These are phyloP conservation scores for Mucor irregularis DNA, from an alignment of 371 early-diverging fungal genomes.

Conservation along the genomic window DNA sequence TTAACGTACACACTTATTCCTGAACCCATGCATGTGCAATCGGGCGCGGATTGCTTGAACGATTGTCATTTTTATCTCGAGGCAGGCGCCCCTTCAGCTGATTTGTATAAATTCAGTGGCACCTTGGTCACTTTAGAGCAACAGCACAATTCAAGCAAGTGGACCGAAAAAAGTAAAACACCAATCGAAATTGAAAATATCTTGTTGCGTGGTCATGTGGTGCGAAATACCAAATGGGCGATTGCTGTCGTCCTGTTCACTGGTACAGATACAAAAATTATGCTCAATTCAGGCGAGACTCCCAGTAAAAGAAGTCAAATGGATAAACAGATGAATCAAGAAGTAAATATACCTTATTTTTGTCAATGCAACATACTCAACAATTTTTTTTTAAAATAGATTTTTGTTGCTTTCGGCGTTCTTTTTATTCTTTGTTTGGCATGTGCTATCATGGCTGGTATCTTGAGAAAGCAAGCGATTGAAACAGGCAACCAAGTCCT, in stretches of 20 bases:
- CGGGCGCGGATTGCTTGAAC: conserved; percentile 63
- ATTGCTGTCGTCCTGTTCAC: conserved; percentile 87
- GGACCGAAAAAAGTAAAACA: conserved; percentile 39
- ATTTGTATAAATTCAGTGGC: conserved; percentile 66
- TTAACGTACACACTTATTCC: conserved; percentile 72
- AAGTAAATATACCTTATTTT: no score
- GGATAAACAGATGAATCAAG: conserved; percentile 87
- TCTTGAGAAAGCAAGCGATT: conserved; percentile 41
- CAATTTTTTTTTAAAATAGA: no score
- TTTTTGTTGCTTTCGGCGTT: conserved; percentile 78
- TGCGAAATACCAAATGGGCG: conserved; percentile 89
- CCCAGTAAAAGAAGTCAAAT: conserved; percentile 89
- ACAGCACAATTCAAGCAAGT: background rate
- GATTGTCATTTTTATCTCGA: conserved; percentile 63
- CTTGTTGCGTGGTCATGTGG: conserved; percentile 86
- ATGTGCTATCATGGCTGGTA: conserved; percentile 69
- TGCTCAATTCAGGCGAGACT: conserved; percentile 82
- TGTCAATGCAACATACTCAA: conserved; percentile 7
- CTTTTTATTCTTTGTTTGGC: conserved; percentile 71
- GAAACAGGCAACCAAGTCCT: conserved; percentile 29
- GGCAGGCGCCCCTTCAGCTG: conserved; percentile 70
- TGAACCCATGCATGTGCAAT: conserved; percentile 63
- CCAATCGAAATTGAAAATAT: conserved; percentile 82
- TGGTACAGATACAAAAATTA: conserved; percentile 92
- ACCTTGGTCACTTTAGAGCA: conserved; percentile 48